Base-by-base conservation (phyloP, 306 rosid genomes). In the Medicago ruthenica region DNA sequence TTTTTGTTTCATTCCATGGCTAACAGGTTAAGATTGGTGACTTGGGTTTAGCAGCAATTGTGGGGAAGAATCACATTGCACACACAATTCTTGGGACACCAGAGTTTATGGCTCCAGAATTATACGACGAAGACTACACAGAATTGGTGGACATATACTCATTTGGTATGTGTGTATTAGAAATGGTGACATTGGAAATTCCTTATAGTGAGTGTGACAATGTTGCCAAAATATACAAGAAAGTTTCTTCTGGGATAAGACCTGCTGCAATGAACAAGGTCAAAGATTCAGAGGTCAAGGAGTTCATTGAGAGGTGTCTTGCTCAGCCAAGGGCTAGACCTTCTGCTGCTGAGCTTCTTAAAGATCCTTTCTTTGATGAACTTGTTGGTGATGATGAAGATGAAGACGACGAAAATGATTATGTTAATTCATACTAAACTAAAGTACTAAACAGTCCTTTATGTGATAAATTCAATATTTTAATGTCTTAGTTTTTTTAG, bases 141-240 rank as follows among this genome's bases (percentile, higher is more conserved):
- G 97, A 95, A 71, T 40, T 89, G 82, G 98, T 95, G 78, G 98
- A 95, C 76, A 95, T 95, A 47, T 94, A 92, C 77, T 92, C 98
- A 14, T 95, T 90, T 68, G 98, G 97, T 1, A 87, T 95, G 96
- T 95, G 96, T 54, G 86, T 95, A 21, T 74, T 92, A 12, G 98
- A 95, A 73, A 88, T 95, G 92, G 93, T 92, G 27, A 92, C 98
- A 9, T 21, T 89, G 65, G 98, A 95, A 76, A 85, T 94, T 65
- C 97, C 98, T 15, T 94, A 94, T 15, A 85, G 90, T 15, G 98
- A 92, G 37, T 94, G 98, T 69, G 93, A 92, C 84, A 94, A 77
- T 70, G 87, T 94, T 77, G 98, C 92, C 0, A 87, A 87, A 72
- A 94, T 94, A 20, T 94, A 94, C 73, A 92, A 74, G 80, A 94